These are phyloP conservation scores for Plicaturopsis crispa DNA, from an alignment of 768 basidiomycete species.

Conservation along the genomic window DNA sequence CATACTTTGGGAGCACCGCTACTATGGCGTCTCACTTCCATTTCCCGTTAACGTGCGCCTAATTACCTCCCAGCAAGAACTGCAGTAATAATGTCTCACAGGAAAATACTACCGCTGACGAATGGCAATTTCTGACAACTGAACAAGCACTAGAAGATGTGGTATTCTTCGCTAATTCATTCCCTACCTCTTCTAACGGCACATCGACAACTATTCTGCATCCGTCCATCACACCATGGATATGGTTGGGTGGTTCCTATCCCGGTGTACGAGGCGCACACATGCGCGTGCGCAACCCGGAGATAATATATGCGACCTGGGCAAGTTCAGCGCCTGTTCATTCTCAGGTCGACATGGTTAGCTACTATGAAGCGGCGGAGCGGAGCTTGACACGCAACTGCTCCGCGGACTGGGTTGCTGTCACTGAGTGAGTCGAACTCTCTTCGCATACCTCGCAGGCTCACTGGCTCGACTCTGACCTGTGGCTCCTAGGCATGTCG, in stretches of 20 bases:
- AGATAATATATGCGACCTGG: conserved; percentile 39
- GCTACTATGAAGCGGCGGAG: conserved; percentile 43
- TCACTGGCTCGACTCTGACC: not conserved
- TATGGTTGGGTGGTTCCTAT: conserved; percentile 43
- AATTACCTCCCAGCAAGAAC: too few species aligned
- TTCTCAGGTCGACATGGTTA: conserved; percentile 42
- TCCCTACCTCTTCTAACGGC: too few species aligned
- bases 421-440: conserved; percentile 23
- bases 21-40: conserved; percentile 38
- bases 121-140: conserved; percentile 40
- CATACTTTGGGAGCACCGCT: conserved; percentile 45
- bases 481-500: conserved; percentile 21
- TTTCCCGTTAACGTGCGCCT: conserved; percentile 36
- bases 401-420: conserved; percentile 44
- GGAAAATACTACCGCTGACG: conserved; percentile 36
- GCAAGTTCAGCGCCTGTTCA: conserved; percentile 43
- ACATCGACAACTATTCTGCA: conserved; percentile 26
- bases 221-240: conserved; percentile 36
- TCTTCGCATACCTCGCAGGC: not conserved
- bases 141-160: conserved; percentile 45
- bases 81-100: conserved; percentile 10
- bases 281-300: conserved; percentile 38
- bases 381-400: conserved; percentile 42
- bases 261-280: conserved; percentile 38
- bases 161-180: conserved; percentile 39